Percentiles rank a stretch among this genome's conserved stretches.
These are phyloP conservation scores for Cronartium ribicola DNA, from an alignment of 1,284 basidiomycete genomes.

Conservation along the genomic window DNA sequence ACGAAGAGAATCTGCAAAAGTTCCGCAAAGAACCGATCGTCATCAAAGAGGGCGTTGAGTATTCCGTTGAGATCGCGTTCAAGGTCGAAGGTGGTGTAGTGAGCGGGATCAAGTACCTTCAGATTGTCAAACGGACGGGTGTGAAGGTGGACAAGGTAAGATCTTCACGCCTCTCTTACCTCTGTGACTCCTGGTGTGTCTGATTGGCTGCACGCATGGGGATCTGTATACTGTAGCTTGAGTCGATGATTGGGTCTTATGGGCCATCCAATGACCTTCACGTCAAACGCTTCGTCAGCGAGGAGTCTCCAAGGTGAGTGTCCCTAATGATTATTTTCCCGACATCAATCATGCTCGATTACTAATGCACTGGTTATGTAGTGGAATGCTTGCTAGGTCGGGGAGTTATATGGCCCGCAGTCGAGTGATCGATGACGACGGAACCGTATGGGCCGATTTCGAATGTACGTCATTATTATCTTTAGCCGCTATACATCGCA, in stretches of 20 bases:
- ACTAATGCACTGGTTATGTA: neutral
- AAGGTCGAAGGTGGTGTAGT: constrained; percentile 78
- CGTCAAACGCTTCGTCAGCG: constrained; percentile 53
- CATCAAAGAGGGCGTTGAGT: constrained; percentile 59
- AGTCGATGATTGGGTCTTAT: constrained; percentile 51
- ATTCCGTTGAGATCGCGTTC: constrained; percentile 77
- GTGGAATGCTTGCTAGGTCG: constrained; percentile 68
- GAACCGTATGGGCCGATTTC: constrained; percentile 54
- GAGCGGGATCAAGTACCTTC: constrained; percentile 74
- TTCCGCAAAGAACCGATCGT: constrained; percentile 61
- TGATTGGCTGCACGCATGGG: neutral
- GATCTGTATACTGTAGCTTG: constrained; percentile 47
- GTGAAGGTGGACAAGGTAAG: constrained; percentile 52
- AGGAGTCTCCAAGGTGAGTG: constrained; percentile 50
- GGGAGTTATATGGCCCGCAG: constrained; percentile 72
- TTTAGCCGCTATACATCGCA: neutral
- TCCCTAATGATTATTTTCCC: neutral
- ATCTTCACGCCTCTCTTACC: neutral
- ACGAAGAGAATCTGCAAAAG: constrained; percentile 52
- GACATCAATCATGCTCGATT: neutral
- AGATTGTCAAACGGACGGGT: constrained; percentile 69
- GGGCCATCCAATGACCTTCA: constrained; percentile 50
- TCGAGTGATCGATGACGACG: constrained; percentile 77
- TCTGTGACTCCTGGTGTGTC: neutral
- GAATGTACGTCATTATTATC: constrained; percentile 18